These are phyloP conservation scores for Pichia kudriavzevii DNA, from an alignment of 1,139 yeast genomes.

Conservation along the genomic window DNA sequence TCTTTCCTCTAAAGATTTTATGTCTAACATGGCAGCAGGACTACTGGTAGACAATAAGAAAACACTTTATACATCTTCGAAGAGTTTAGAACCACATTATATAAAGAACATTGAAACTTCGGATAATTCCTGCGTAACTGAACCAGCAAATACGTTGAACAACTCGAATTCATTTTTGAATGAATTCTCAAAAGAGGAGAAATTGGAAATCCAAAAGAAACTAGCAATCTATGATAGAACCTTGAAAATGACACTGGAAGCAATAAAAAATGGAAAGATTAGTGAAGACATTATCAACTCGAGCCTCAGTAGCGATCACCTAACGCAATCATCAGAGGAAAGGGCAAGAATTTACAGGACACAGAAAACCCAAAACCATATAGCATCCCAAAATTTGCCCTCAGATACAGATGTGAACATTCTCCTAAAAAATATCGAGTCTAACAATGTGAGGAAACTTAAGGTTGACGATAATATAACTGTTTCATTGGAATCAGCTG, in stretches of 20 bases:
- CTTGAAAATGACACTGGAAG: slow-evolving; percentile 25
- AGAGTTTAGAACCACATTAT: no score
- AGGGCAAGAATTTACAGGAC: no score
- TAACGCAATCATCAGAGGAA: no score
- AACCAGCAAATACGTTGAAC: no score
- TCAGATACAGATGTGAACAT: slow-evolving; percentile 9
- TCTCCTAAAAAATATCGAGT: slow-evolving; percentile 5
- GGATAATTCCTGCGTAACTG: no score
- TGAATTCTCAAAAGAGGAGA: slow-evolving; percentile 7
- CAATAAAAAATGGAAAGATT: slow-evolving; percentile 26
- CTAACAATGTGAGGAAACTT: slow-evolving; percentile 7
- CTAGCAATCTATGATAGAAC: slow-evolving; percentile 22
- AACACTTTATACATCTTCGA: background rate
- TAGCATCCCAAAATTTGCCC: slow-evolving; percentile 4
- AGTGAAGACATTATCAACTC: slow-evolving; percentile 24
- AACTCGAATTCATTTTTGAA: background rate
- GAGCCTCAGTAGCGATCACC: slow-evolving; percentile 18
- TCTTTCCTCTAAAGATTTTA: slow-evolving; percentile 15
- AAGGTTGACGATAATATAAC: slow-evolving; percentile 7
- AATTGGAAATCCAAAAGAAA: slow-evolving; percentile 15
- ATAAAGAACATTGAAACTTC: no score
- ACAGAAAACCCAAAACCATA: slow-evolving; percentile 3
- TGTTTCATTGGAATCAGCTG: slow-evolving; percentile 6
- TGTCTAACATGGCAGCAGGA: slow-evolving; percentile 9
- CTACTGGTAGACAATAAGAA: background rate